Conservation (phyloP, 1,139 yeast genomes). For the Hansenula sp. region DNA sequence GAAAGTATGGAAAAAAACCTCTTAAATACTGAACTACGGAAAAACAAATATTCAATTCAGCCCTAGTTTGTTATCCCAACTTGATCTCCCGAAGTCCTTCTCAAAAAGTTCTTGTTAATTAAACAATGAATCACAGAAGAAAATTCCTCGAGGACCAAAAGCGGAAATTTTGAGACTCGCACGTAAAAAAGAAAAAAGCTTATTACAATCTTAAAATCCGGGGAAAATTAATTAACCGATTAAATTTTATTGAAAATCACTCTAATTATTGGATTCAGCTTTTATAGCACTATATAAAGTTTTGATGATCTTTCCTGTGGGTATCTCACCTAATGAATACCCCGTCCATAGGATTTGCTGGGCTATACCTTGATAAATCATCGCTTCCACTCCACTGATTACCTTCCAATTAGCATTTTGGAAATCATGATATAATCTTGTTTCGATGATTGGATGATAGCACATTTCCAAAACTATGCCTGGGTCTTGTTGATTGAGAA, state of each 20-base stretch:
- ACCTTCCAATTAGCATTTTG: constrained; percentile 15
- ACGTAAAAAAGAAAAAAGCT: too few relatives aligned
- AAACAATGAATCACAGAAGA: too few relatives aligned
- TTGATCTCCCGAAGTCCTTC: too few relatives aligned
- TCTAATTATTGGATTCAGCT: not conserved
- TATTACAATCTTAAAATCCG: too few relatives aligned
- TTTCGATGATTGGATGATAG: constrained; percentile 20
- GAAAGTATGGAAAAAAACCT: too few relatives aligned
- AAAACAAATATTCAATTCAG: too few relatives aligned
- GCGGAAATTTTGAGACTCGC: too few relatives aligned
- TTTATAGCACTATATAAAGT: constrained; percentile 2
- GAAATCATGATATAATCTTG: constrained; percentile 14
- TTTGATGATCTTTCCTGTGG: constrained; percentile 11
- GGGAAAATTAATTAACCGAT: too few relatives aligned
- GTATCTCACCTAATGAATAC: constrained; percentile 12
- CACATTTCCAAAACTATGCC: constrained; percentile 23
- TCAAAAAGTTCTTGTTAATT: too few relatives aligned
- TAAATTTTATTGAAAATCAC: not conserved
- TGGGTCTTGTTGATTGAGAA: constrained; percentile 10
- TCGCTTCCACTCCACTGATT: constrained; percentile 21
- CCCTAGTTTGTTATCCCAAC: too few relatives aligned
- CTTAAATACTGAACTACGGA: too few relatives aligned
- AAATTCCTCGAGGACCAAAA: too few relatives aligned
- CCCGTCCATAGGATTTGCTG: constrained; percentile 23
- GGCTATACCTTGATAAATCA: constrained; percentile 23